Evolutionary conservation across 768 basidiomycete genomes (phyloP), one percentile per base, ranked within the genome.

Genomic region (Termitomyces sp.): DNA sequence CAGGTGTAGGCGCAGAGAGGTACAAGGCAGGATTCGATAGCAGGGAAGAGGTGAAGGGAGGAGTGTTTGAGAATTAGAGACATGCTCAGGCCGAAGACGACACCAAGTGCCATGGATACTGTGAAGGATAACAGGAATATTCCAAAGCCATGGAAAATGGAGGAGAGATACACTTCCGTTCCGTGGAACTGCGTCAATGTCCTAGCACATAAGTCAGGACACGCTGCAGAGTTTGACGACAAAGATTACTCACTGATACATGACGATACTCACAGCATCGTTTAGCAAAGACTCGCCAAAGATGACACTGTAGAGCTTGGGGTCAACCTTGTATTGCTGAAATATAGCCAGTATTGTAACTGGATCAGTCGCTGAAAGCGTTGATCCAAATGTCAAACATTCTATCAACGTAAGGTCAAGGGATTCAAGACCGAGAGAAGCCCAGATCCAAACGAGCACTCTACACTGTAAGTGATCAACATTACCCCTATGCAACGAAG

Each of bases 251-350:
- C 70, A 98, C 94, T 99, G 97, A 73, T 98, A 98, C 91, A 99
- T 94, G 72, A 98, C 95, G 77, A 98, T 98, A 81, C 92, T 94
- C 67, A 98, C 97, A 20, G 97, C 97, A 78, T 99, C 97, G 74
- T 99, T 99, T 59, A 99, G 75, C 58, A 99, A 80, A 72, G 88
- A 91, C 72, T 98, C 97, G 28, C 97, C 97, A 67, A 98, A 99
- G 62, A 99, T 99, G 72, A 98, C 83, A 46, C 87, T 90, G 75
- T 98, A 98, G 9, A 99, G 80, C 69, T 98, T 98, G 0, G 97
- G 95, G 72, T 99, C 97, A 65, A 98, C 95, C 70, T 98, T 97
- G 77, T 96, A 91, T 65, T 97, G 92, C 65, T 97, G 94, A 79
- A 99, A 99, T 54, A 99, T 98, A 45, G 96, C 92, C 33, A 99